Evolutionary conservation across 257 asterid genomes (phyloP).

Genomic region (Nicotiana knightiana): DNA sequence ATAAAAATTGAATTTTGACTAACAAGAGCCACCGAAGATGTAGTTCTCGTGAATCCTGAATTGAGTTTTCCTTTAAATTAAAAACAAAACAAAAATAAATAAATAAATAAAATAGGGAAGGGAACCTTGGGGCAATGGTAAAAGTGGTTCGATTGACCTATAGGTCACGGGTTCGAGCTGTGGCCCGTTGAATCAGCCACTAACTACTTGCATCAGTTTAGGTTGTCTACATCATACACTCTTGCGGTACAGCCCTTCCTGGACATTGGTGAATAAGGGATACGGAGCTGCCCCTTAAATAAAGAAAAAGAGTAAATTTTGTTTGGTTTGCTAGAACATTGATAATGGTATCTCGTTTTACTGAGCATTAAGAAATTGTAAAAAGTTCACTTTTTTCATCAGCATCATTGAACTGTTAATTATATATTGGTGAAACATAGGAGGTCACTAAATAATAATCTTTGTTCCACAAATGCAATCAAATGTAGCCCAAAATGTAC

Average conservation of each 20-base stretch:
- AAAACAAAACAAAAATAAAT: not conserved
- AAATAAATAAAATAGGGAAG: too few species aligned
- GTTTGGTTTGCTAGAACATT: not conserved
- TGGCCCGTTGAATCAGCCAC: too few species aligned
- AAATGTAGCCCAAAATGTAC: not conserved
- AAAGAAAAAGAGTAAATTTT: not conserved
- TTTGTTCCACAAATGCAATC: not conserved
- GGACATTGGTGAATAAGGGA: too few species aligned
- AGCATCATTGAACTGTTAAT: not conserved
- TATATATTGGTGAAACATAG: not conserved
- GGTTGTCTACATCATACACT: too few species aligned
- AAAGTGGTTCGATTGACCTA: too few species aligned
- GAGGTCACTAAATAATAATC: not conserved
- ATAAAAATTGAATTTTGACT: conserved; percentile 24
- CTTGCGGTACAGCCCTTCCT: too few species aligned
- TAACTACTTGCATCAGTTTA: too few species aligned
- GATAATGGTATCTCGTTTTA: not conserved
- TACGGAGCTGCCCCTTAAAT: too few species aligned
- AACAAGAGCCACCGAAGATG: not conserved
- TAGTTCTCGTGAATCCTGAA: not conserved
- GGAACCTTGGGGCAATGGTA: too few species aligned
- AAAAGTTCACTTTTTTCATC: not conserved
- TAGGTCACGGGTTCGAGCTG: too few species aligned
- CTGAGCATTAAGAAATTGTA: not conserved
- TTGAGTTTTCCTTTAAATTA: not conserved